Evolutionary conservation across 345 rosid genomes (phyloP), one percentile per base, ranked within the genome.

Genomic region (Camelina neglecta): DNA sequence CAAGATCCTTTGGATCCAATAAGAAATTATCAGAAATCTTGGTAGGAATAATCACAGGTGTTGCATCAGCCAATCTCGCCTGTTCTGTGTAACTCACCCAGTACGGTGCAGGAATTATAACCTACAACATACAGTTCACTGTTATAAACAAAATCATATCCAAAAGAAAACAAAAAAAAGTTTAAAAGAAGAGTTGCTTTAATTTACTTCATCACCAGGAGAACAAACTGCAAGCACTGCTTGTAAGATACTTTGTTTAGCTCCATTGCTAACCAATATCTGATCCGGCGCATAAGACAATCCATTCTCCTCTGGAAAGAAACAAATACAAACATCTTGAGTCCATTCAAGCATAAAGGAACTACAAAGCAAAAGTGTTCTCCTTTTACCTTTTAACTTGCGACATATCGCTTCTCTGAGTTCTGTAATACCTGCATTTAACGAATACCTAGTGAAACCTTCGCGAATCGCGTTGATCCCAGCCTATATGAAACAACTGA

Each of bases 31-130:
- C 85, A n/a, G 93, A 88, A 65, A 96, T 91, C 72, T 74, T 78
- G 13, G 99, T 88, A 41, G 93, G 97, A 83, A 93, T 84, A 67
- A 93, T 83, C 74, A 89, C 97, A 3, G 99, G 99, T 15, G 87
- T 87, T 77, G 99, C 99, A 80, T 93, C 97, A 4, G 97, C 98
- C 49, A 96, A 71, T 84, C 96, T 91, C 49, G 93, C 96, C 50
- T 93, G 92, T 85, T 96, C 98, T 6, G 98, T 94, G 85, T 96
- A 96, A 86, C 99, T 96, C 60, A 96, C 99, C 90, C 90, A 96
- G 77, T 58, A 96, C 11, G 99, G 99, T 66, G 94, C 96, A 11
- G 99, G 99, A 75, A 96, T 93, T 56, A 96, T 82, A 78, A 93
- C 99, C 99, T 96, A 83, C 18, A 69, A 42, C 57, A 39, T 12